These are phyloP conservation scores for Articulospora tetracladia DNA, from an alignment of 495 filamentous ascomycete genomes.

Conservation along the genomic window DNA sequence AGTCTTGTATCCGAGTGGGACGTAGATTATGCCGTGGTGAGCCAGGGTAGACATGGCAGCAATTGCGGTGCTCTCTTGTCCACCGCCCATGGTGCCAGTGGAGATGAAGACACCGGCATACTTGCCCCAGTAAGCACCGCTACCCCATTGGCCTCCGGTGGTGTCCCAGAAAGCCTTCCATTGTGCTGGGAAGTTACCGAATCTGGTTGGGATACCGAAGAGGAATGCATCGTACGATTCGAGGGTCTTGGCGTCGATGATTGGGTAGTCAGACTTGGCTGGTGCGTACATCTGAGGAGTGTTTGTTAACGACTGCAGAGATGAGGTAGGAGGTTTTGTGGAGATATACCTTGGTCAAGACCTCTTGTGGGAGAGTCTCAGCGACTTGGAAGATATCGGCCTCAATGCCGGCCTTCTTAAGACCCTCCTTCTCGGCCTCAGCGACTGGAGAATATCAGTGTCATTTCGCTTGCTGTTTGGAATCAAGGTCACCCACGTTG, in stretches of 20 bases:
- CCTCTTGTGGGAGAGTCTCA: constrained; percentile 82
- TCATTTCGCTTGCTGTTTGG: not conserved
- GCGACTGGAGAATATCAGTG: constrained; percentile 61
- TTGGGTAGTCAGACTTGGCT: constrained; percentile 65
- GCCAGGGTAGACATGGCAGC: constrained; percentile 80
- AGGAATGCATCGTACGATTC: constrained; percentile 85
- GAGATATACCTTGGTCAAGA: constrained; percentile 48
- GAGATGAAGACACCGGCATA: constrained; percentile 89
- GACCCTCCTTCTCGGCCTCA: constrained; percentile 85
- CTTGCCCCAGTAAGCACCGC: constrained; percentile 52
- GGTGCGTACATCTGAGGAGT: constrained; percentile 74
- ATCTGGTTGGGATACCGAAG: constrained; percentile 95
- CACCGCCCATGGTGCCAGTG: constrained; percentile 77
- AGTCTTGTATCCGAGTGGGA: constrained; percentile 89
- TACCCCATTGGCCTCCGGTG: constrained; percentile 22
- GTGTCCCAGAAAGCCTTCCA: constrained; percentile 60
- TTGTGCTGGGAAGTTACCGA: constrained; percentile 96
- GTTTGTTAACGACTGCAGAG: not conserved
- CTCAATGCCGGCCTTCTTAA: constrained; percentile 71
- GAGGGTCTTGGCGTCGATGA: constrained; percentile 64
- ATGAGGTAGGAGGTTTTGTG: not conserved
- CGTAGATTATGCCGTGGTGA: constrained; percentile 95
- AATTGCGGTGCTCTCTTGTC: constrained; percentile 86
- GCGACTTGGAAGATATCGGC: constrained; percentile 42
- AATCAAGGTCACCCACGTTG: not conserved